Percentiles rank a stretch among this genome's conserved stretches.
phyloP scores from a whole-genome alignment of 2,329 filamentous ascomycete species.

The Fusarium sp. region DNA sequence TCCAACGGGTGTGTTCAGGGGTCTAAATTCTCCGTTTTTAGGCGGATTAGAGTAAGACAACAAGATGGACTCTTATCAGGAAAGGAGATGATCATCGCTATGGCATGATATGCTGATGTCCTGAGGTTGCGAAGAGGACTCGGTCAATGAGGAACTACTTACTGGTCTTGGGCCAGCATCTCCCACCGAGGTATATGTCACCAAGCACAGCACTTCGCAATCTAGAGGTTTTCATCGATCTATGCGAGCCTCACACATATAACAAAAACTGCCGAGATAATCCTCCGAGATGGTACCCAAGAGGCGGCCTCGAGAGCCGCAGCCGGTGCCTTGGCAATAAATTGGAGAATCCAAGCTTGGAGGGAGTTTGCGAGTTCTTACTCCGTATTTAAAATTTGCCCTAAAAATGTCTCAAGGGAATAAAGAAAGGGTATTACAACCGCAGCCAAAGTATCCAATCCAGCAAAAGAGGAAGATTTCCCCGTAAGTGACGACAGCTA shows the following conservation, averaged over 20 bases:
- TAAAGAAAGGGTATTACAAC: background rate
- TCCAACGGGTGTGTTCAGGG: conserved; percentile 6
- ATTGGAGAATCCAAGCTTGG: conserved; percentile 17
- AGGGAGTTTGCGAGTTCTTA: background rate
- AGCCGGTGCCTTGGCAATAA: conserved; percentile 20
- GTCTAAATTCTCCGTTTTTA: conserved; percentile 5
- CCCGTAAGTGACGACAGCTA: background rate
- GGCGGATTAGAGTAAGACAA: background rate
- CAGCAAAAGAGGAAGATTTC: background rate
- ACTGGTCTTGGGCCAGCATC: background rate
- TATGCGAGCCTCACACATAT: background rate
- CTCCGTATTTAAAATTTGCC: conserved; percentile 3
- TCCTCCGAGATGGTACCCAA: background rate
- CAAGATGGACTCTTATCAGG: background rate
- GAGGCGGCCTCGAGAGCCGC: background rate
- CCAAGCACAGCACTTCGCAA: no score
- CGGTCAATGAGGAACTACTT: background rate
- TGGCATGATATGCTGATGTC: conserved; percentile 11
- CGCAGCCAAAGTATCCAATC: background rate
- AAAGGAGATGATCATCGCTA: background rate
- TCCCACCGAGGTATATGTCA: no score
- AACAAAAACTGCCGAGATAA: background rate
- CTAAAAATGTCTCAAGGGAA: background rate
- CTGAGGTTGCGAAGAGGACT: background rate
- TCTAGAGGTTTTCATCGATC: no score